Evolutionary conservation across 1,139 yeast genomes (phyloP).

Genomic region (Ogataea hybrid): DNA sequence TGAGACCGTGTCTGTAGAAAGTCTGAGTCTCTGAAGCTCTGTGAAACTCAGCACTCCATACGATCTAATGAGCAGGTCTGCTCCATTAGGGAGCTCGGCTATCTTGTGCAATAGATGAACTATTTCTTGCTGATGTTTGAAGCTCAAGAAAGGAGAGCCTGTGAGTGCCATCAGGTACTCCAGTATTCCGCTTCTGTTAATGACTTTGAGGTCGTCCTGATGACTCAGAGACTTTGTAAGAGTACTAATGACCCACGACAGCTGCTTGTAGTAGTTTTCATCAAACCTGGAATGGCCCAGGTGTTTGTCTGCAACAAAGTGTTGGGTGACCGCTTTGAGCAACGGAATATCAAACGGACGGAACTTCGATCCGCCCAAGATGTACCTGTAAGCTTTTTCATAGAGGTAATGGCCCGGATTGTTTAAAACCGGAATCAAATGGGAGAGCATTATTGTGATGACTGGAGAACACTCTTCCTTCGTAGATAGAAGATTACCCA

Average conservation of each 20-base stretch:
- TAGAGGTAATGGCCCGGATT: slow-evolving; percentile 74
- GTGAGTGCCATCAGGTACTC: slow-evolving; percentile 65
- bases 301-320: slow-evolving; percentile 31
- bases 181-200: slow-evolving; percentile 52
- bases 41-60: slow-evolving; percentile 54
- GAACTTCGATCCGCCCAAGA: slow-evolving; percentile 56
- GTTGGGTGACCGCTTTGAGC: slow-evolving; percentile 43
- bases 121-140: slow-evolving; percentile 40
- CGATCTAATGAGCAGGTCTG: slow-evolving; percentile 59
- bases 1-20: slow-evolving; percentile 15
- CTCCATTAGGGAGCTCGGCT: slow-evolving; percentile 58
- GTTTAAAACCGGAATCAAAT: slow-evolving; percentile 52
- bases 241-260: slow-evolving; percentile 62
- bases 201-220: slow-evolving; percentile 48
- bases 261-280: slow-evolving; percentile 56
- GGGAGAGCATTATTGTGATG: slow-evolving; percentile 48
- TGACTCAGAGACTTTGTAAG: slow-evolving; percentile 47
- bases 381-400: slow-evolving; percentile 63
- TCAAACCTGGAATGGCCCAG: slow-evolving; percentile 26
- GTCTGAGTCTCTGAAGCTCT: slow-evolving; percentile 39
- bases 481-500: slow-evolving; percentile 61
- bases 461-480: slow-evolving; percentile 37
- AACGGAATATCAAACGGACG: slow-evolving; percentile 64
- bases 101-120: slow-evolving; percentile 46
- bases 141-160: slow-evolving; percentile 47